Evolutionary conservation across 495 filamentous ascomycete species (phyloP), one percentile per base, ranked within the genome.

Genomic region (Penicillium canariense): DNA sequence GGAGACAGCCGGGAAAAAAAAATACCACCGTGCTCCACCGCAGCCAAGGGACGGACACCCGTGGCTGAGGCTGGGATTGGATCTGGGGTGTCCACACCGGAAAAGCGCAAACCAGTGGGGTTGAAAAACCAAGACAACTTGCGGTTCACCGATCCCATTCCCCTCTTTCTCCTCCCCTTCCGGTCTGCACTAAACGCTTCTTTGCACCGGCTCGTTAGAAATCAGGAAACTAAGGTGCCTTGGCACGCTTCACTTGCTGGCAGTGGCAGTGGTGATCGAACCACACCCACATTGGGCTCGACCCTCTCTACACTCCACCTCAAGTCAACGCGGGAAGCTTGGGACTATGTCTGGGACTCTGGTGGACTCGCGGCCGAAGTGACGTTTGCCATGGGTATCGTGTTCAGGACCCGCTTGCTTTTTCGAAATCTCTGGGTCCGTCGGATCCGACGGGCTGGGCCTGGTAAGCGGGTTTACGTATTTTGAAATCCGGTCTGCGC

Each of bases 21-120:
- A 34, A 31, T 9, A 48, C n/a, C n/a, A 22, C 1, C 14, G 10
- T 18, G 8, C 38, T 32, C 45, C 50, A 52, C 49, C 10, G n/a
- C 6, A 40, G 49, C 62, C 59, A 65, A 52, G 43, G 52, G 38
- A 50, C 32, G 22, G 45, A 31, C 44, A 23, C 18, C 46, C 18
- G 15, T 25, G 52, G 54, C 30, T 22, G 30, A 51, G 35, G 7
- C 28, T 25, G 5, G 36, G 56, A 61, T 61, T 63, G 60, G 63
- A 61, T 61, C 58, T 52, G 53, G 50, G 59, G 56, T 52, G 52
- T 55, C 63, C 63, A 67, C 63, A 54, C 47, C 55, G 60, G 60
- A 44, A 60, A 39, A 48, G 46, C 51, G 55, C 58, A 67, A 67
- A 65, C 64, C 48, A 42, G 64, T 65, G 64, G 64, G 64, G 64